Evolutionary conservation across 2,329 filamentous ascomycete genomes (phyloP), one percentile per base, ranked within the genome.

Genomic region (Beauveria asiatica): DNA sequence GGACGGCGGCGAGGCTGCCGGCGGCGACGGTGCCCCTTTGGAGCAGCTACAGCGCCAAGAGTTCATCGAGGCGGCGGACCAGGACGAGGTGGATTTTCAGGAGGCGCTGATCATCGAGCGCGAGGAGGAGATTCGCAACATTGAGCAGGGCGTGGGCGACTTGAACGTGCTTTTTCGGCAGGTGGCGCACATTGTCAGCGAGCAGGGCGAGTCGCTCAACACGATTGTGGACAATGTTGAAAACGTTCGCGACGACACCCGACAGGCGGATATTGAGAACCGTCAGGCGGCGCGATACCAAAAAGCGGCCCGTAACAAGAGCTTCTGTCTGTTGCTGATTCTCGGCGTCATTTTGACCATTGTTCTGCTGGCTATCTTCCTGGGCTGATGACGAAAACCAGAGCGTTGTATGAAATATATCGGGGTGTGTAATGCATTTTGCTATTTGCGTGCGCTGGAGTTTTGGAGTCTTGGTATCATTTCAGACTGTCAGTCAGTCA

Each of bases 51-150:
- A 85, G 64, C 86, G 89, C 69, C 82, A 88, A 66, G 84, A 93
- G 68, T 86, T 92, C 66, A 79, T 89, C 13, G 89, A 90, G 60
- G 81, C 97, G 9, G 94, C 92, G 1, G 83, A 90, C 30, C 94
- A 99, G 73, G 88, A 91, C 67, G 95, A 99, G 70, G 94, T 99
- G 48, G 93, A 99, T 71, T 99, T 97, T 77, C 94, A 99, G 71
- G 94, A 99, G 67, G 87, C 89, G 17, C 80, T 99, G 61, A 99
- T 99, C 70, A 87, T 95, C 63, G 93, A 99, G 79, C 92, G 95
- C 58, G 94, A 99, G 74, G 86, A 91, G 61, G 94, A 99, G 77
- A 99, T 99, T 66, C 87, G 92, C 63, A 95, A 96, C 71, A 99
- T 99, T 68, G 94, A 97, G 76, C 92, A 97, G 74, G 92, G 90